These are phyloP conservation scores for Sporobolus alterniflorus DNA, from an alignment of 202 grass and related monocot species.

Conservation along the genomic window DNA sequence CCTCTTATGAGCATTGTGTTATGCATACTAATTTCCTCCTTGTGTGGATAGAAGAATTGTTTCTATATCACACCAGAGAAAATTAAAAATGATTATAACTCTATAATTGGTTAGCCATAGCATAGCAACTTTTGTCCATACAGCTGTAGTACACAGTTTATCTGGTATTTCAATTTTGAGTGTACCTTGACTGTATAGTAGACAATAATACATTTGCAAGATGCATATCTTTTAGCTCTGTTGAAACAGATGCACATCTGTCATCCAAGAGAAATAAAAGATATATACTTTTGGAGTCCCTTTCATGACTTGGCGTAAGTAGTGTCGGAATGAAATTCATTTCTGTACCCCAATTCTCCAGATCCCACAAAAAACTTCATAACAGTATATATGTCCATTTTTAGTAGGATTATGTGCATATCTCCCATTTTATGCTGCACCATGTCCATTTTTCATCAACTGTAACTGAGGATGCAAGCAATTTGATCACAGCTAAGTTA, in stretches of 20 bases:
- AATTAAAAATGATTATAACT: neutral
- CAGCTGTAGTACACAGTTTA: slow-evolving; percentile 2
- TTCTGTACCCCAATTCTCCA: neutral
- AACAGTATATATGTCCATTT: neutral
- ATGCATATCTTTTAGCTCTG: neutral
- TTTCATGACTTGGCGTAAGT: neutral
- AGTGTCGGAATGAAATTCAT: neutral
- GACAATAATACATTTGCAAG: slow-evolving; percentile 23
- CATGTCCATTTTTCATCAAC: neutral
- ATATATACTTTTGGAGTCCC: neutral
- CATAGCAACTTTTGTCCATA: neutral
- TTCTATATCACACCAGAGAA: slow-evolving; percentile 6
- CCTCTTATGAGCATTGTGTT: slow-evolving; percentile 26
- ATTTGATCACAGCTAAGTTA: slow-evolving; percentile 16
- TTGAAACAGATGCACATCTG: neutral
- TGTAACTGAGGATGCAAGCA: neutral
- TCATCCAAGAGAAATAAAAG: slow-evolving; percentile 28
- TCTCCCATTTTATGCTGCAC: neutral
- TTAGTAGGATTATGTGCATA: neutral
- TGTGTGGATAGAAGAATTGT: slow-evolving; percentile 7
- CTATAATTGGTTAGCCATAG: slow-evolving; percentile 14
- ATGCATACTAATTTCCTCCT: slow-evolving; percentile 26
- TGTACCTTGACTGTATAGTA: neutral
- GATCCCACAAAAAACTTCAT: neutral
- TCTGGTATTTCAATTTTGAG: slow-evolving; percentile 11